Percentiles rank a stretch among this genome's conserved stretches.
Conservation (phyloP, 495 filamentous ascomycete genomes). For the Parmelia sp. region DNA sequence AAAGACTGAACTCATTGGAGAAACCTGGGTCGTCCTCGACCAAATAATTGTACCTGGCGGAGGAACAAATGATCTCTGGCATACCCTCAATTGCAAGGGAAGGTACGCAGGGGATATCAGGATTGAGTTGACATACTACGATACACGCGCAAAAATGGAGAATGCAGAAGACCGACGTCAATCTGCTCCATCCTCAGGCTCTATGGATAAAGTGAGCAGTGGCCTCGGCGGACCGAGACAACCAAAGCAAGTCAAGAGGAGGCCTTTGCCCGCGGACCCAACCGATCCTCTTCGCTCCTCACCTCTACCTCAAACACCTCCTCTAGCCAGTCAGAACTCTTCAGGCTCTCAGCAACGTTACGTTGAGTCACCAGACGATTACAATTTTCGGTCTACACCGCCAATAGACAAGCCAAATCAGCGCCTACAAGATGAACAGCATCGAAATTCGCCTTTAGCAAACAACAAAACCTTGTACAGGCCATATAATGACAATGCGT, state of each 20-base stretch:
- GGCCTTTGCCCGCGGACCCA: constrained; percentile 71
- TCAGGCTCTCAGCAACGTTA: constrained; percentile 13
- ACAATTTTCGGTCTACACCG: constrained; percentile 4
- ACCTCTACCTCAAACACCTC: constrained; percentile 20
- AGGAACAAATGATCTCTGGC: constrained; percentile 90
- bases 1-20: constrained; percentile 90
- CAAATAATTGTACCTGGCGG: constrained; percentile 78
- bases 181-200: constrained; percentile 28
- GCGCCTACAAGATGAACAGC: constrained; percentile 6
- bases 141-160: constrained; percentile 73
- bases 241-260: constrained; percentile 60
- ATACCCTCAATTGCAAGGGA: constrained; percentile 73
- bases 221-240: constrained; percentile 48
- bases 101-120: constrained; percentile 94
- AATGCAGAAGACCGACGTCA: constrained; percentile 50
- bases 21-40: constrained; percentile 78
- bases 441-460: constrained; percentile 1
- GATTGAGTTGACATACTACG: constrained; percentile 95
- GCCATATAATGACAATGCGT: not conserved
- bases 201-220: constrained; percentile 10
- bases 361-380: constrained; percentile 16
- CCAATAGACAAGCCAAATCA: constrained; percentile 9
- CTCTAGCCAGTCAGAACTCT: constrained; percentile 9
- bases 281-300: constrained; percentile 36
- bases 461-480: constrained; percentile 3